Evolutionary conservation across 176 grass and related monocot species (phyloP).

Genomic region (Ensete ventricosum): DNA sequence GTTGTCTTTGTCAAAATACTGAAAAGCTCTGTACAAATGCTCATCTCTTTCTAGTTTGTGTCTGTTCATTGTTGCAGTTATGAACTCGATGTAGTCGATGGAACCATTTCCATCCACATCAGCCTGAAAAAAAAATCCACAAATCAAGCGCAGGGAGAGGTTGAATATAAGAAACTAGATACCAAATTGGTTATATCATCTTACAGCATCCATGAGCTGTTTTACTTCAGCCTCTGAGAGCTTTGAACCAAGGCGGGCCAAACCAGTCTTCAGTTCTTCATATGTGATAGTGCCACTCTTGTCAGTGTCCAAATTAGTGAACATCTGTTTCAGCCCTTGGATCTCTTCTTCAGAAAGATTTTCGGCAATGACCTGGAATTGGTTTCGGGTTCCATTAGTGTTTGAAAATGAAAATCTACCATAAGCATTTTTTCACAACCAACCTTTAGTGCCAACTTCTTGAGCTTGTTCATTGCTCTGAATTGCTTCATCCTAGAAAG

Average conservation of each 20-base stretch:
- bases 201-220: slow-evolving; percentile 94
- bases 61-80: slow-evolving; percentile 92
- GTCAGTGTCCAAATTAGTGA: slow-evolving; percentile 90
- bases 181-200: slow-evolving; percentile 20
- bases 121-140: slow-evolving; percentile 47
- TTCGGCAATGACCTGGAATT: slow-evolving; percentile 79
- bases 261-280: slow-evolving; percentile 88
- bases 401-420: not conserved
- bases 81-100: slow-evolving; percentile 98
- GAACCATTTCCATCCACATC: slow-evolving; percentile 97
- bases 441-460: slow-evolving; percentile 99
- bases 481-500: slow-evolving; percentile 99
- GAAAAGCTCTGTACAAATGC: slow-evolving; percentile 84
- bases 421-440: slow-evolving; percentile 16
- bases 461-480: slow-evolving; percentile 99
- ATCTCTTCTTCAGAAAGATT: slow-evolving; percentile 95
- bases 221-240: slow-evolving; percentile 94
- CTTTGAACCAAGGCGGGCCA: slow-evolving; percentile 84
- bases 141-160: not conserved
- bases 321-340: slow-evolving; percentile 98
- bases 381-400: slow-evolving; percentile 2
- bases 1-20: slow-evolving; percentile 94
- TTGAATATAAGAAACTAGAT: slow-evolving; percentile 12
- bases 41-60: slow-evolving; percentile 93
- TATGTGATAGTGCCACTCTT: slow-evolving; percentile 90